Evolutionary conservation across 805 yeast genomes (phyloP).

Genomic region (Myxozyma neglecta): DNA sequence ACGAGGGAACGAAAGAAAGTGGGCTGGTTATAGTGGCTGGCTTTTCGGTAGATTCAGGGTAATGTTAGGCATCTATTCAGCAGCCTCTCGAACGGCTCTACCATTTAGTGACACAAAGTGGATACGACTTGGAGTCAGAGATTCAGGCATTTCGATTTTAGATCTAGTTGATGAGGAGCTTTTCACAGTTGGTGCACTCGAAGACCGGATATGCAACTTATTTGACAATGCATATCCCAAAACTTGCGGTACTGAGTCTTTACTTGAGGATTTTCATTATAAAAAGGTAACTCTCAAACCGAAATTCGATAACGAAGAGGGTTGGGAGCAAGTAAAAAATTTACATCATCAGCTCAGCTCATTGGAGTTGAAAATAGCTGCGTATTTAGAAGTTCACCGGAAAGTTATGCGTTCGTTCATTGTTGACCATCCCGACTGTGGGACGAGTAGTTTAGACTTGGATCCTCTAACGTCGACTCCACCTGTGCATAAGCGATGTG

Average conservation of each 20-base stretch:
- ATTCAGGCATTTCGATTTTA: not conserved
- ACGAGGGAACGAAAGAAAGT: not conserved
- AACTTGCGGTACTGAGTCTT: not conserved
- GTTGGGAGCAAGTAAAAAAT: not conserved
- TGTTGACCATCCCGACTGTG: not conserved
- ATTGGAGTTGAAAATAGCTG: not conserved
- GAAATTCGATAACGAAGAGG: not conserved
- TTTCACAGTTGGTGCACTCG: not conserved
- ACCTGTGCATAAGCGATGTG: not conserved
- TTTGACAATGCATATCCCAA: not conserved
- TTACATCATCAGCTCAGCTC: not conserved
- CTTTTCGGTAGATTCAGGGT: not conserved
- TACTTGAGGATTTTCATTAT: not conserved
- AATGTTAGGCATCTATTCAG: not conserved
- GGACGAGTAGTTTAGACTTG: not conserved
- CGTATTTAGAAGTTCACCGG: not conserved
- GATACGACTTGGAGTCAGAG: not conserved
- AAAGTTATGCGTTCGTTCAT: not conserved
- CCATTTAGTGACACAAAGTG: not conserved
- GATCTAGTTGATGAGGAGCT: not conserved
- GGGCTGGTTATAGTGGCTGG: not conserved
- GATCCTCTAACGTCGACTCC: not conserved
- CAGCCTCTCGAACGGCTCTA: not conserved
- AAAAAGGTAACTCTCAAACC: not conserved
- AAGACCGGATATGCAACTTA: not conserved